These are phyloP conservation scores for Royoungia palumana DNA, from an alignment of 768 basidiomycete species.

Conservation along the genomic window DNA sequence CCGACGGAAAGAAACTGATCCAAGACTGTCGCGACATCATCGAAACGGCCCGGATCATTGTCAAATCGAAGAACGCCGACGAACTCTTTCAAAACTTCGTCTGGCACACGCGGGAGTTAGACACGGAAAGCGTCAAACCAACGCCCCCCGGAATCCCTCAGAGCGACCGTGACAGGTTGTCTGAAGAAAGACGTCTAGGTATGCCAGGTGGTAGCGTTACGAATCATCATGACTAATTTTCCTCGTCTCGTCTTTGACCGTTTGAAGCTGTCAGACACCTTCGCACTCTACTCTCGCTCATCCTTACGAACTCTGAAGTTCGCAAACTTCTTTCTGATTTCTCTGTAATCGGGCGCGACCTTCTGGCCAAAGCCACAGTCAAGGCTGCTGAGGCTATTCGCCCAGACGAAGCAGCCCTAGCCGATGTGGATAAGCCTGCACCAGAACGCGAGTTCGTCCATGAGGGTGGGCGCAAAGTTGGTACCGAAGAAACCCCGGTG, in stretches of 20 bases:
- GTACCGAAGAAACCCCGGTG: slow-evolving; percentile 45
- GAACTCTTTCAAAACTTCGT: slow-evolving; percentile 92
- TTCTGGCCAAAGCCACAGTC: slow-evolving; percentile 69
- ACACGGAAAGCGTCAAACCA: slow-evolving; percentile 36
- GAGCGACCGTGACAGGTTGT: slow-evolving; percentile 52
- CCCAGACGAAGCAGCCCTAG: slow-evolving; percentile 60
- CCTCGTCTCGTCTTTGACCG: slow-evolving; percentile 9
- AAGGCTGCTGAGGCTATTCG: slow-evolving; percentile 69
- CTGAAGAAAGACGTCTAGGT: slow-evolving; percentile 65
- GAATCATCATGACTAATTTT: not conserved
- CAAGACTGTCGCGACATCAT: slow-evolving; percentile 78
- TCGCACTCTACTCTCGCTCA: slow-evolving; percentile 79
- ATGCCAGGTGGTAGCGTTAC: too few relatives aligned
- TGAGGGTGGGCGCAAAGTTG: slow-evolving; percentile 39
- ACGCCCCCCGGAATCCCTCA: slow-evolving; percentile 41
- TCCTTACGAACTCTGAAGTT: slow-evolving; percentile 91
- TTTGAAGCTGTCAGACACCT: slow-evolving; percentile 75
- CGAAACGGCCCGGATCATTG: slow-evolving; percentile 65
- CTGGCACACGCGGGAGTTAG: slow-evolving; percentile 67
- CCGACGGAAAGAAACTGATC: slow-evolving; percentile 73
- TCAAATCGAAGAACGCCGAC: slow-evolving; percentile 83
- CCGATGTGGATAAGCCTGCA: slow-evolving; percentile 65
- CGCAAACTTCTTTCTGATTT: slow-evolving; percentile 85
- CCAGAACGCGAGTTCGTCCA: slow-evolving; percentile 65
- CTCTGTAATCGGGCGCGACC: slow-evolving; percentile 73